Evolutionary conservation across 768 basidiomycete species (phyloP).

Genomic region (Termitomyces sp.): DNA sequence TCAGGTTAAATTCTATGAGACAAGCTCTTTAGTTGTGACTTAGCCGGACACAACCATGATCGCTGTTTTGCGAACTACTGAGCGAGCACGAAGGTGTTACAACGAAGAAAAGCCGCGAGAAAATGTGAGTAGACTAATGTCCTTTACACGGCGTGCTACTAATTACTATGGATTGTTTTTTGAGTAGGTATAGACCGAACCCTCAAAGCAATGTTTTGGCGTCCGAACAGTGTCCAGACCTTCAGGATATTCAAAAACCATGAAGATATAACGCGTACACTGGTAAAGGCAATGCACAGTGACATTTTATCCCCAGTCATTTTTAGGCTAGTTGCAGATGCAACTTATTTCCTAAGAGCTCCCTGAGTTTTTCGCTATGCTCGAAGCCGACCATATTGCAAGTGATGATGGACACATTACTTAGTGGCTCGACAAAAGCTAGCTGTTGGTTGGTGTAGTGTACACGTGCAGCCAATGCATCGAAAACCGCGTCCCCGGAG

Average conservation of each 20-base stretch:
- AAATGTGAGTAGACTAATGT: too few species aligned
- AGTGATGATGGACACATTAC: constrained; percentile 31
- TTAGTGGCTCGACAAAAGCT: constrained; percentile 20
- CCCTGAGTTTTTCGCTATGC: constrained; percentile 25
- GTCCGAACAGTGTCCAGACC: too few species aligned
- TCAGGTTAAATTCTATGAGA: background rate
- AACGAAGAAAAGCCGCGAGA: background rate
- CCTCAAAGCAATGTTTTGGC: background rate
- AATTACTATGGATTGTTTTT: background rate
- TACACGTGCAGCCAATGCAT: constrained; percentile 45
- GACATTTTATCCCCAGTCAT: background rate
- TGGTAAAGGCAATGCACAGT: background rate
- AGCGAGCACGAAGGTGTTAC: background rate
- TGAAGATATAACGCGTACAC: too few species aligned
- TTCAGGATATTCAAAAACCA: too few species aligned
- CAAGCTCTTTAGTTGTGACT: background rate
- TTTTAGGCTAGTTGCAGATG: constrained; percentile 6
- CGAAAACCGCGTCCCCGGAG: constrained; percentile 52
- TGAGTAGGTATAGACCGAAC: background rate
- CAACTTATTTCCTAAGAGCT: constrained; percentile 23
- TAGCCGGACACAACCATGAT: background rate
- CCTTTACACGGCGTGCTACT: background rate
- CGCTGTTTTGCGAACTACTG: background rate
- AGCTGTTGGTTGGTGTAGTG: constrained; percentile 27
- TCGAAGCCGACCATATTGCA: constrained; percentile 31